Base-by-base conservation (phyloP, 2,329 filamentous ascomycete species). In the Exophiala lecanii-corni region DNA sequence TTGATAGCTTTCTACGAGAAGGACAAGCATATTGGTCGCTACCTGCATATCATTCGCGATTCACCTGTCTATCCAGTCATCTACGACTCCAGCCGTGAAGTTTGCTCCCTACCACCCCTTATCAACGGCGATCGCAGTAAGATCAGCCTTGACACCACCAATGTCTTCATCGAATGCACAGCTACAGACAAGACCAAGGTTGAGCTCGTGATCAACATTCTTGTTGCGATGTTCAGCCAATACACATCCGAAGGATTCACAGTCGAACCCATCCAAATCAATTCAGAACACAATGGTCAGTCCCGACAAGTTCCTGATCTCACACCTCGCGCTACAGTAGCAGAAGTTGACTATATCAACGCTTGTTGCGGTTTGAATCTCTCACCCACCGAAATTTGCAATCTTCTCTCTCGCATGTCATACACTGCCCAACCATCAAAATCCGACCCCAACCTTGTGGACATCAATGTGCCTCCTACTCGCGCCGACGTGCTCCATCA, bases 51-150 rank as follows among this genome's bases (percentile, higher is more conserved):
- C 58, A 94, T 98, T 63, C 81, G 84, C 51, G 91, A 97, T 66
- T 86, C 86, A 36, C 87, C 89, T 4, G 84, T 95, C 32, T 98
- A 98, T 65, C 92, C 92, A 16, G 89, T 94, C 60, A 94, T 98
- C 61, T 91, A 89, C 66, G 92, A 98, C 64, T 79, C 87, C 39
- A 86, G 95, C 62, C 77, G 81, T 32, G 80, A 79, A 33, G 89
- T 98, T 25, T 91, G 92, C 69, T 97, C 91, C 5, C 75, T 98
- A 58, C 92, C 92, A 1, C 92, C 92, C 13, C 97, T 98, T 58
- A 98, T 98, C 74, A 98, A 98, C 71, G 81, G 89, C 59, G 80
- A 98, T 60, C 89, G 92, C 69, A 96, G 89, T 59, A 98, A 98
- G 70, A 98, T 98, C 63, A 88, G 82, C 5, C 71, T 94, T 33